Evolutionary conservation across 345 rosid genomes (phyloP), one percentile per base, ranked within the genome.

Genomic region (Raphanus sativus): DNA sequence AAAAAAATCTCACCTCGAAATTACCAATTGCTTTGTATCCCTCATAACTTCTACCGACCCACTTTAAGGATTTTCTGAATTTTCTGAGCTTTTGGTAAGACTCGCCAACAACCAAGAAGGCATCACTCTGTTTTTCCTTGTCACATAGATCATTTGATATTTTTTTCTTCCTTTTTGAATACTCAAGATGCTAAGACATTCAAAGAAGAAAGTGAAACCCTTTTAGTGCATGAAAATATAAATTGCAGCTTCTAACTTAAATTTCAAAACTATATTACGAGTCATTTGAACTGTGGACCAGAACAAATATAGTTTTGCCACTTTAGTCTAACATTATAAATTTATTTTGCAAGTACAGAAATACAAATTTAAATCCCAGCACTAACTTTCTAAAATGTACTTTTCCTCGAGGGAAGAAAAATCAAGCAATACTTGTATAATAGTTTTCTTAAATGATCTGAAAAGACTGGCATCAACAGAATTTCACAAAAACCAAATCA

Each of bases 11-110:
- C 69, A 92, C 96, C 94, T 95, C 98, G 89, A 87, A 73, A 85
- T 87, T 91, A 69, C 89, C 85, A 48, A 92, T 91, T 81, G 87
- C 81, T 77, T 85, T 82, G 81, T 83, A 86, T 64, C 82, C 86
- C 73, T 89, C 91, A 93, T 83, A 91, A 75, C 94, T 81, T 85
- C 76, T 89, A 36, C 50, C 71, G 80, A 80, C 81, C 93, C 97
- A 92, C 86, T 92, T 92, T 38, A 88, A 85, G 45, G 97, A 90
- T 86, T 88, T 89, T 61, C 65, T 77, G 77, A 92, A 92, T 69
- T 88, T 82, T 81, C 93, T 84, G 71, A 93, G 94, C 87, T 87
- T 90, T 60, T 83, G 87, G 81, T 95, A 92, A 34, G 99, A 92
- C 77, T 95, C 94, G 64, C 99, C 98, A 67, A 91, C 80, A 77